Conservation (phyloP, 2,329 filamentous ascomycete genomes). For the Hawksworthiomyces lignivorus region DNA sequence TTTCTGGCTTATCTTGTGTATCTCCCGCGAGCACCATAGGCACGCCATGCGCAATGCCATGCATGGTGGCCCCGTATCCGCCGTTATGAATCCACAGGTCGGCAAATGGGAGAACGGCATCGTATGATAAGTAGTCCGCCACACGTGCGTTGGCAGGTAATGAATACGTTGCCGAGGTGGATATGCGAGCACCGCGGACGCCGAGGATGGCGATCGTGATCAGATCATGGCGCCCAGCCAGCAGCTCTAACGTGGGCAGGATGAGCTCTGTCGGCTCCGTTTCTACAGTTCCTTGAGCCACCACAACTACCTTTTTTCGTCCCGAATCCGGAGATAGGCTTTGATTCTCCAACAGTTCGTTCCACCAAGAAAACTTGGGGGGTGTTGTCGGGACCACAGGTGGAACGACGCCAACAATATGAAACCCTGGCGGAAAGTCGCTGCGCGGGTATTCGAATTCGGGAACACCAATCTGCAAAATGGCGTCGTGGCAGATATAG, state of each 20-base stretch:
- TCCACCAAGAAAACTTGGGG: conserved; percentile 25
- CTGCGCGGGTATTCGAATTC: conserved; percentile 29
- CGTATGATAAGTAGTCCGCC: conserved; percentile 31
- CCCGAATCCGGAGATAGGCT: conserved; percentile 1
- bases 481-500: conserved; percentile 26
- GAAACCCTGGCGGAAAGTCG: conserved; percentile 28
- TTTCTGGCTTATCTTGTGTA: conserved; percentile 34
- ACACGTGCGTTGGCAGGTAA: conserved; percentile 25
- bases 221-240: conserved; percentile 20
- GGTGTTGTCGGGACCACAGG: conserved; percentile 1
- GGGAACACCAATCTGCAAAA: conserved; percentile 30
- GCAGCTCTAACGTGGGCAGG: conserved; percentile 28
- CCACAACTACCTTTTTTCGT: conserved; percentile 27
- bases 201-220: conserved; percentile 30
- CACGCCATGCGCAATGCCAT: conserved; percentile 31
- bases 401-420: conserved; percentile 27
- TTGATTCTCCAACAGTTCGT: conserved; percentile 21
- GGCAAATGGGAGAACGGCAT: conserved; percentile 28
- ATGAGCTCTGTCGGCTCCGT: conserved; percentile 29
- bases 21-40: conserved; percentile 33
- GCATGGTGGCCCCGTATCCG: conserved; percentile 32
- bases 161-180: neutral
- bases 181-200: conserved; percentile 23
- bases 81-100: conserved; percentile 33
- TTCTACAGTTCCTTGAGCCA: conserved; percentile 33